Percentiles rank a stretch among this genome's conserved stretches.
Conservation (phyloP, 805 yeast genomes). For the Naumovozyma castellii region DNA sequence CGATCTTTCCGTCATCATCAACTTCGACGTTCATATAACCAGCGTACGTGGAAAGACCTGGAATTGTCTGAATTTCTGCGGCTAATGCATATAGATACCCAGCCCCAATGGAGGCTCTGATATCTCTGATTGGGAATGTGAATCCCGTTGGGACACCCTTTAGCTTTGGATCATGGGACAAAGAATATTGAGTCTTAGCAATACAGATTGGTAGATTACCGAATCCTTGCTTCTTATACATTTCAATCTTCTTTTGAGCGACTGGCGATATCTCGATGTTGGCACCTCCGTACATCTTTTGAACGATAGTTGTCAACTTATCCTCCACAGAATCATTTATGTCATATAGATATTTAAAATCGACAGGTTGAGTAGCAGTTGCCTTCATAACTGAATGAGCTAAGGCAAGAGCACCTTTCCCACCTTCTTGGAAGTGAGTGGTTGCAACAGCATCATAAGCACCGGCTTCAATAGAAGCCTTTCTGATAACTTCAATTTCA, state of each 20-base stretch:
- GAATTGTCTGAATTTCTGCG: slow-evolving; percentile 94
- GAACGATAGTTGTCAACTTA: slow-evolving; percentile 70
- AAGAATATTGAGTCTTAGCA: slow-evolving; percentile 94
- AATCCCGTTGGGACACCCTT: slow-evolving; percentile 95
- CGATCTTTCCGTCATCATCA: slow-evolving; percentile 80
- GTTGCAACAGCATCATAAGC: slow-evolving; percentile 85
- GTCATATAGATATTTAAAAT: slow-evolving; percentile 59
- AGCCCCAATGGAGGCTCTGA: slow-evolving; percentile 91
- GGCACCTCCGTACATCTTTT: slow-evolving; percentile 87
- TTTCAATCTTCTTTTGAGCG: slow-evolving; percentile 72
- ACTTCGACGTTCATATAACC: slow-evolving; percentile 97
- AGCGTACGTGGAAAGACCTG: slow-evolving; percentile 91
- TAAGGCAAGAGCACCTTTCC: slow-evolving; percentile 74
- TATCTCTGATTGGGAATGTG: slow-evolving; percentile 88
- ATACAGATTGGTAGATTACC: slow-evolving; percentile 88
- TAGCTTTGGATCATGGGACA: slow-evolving; percentile 86
- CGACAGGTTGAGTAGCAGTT: slow-evolving; percentile 41
- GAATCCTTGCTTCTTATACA: slow-evolving; percentile 80
- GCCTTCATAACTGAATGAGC: slow-evolving; percentile 80
- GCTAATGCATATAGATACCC: slow-evolving; percentile 94
- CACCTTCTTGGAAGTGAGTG: slow-evolving; percentile 95
- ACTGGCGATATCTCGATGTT: slow-evolving; percentile 71
- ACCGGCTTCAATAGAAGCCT: slow-evolving; percentile 82
- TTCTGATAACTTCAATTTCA: slow-evolving; percentile 71
- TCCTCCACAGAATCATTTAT: slow-evolving; percentile 65